These are phyloP conservation scores for Cyclostephanos invisitatus DNA, from an alignment of 108 stramenopile species.

Conservation along the genomic window DNA sequence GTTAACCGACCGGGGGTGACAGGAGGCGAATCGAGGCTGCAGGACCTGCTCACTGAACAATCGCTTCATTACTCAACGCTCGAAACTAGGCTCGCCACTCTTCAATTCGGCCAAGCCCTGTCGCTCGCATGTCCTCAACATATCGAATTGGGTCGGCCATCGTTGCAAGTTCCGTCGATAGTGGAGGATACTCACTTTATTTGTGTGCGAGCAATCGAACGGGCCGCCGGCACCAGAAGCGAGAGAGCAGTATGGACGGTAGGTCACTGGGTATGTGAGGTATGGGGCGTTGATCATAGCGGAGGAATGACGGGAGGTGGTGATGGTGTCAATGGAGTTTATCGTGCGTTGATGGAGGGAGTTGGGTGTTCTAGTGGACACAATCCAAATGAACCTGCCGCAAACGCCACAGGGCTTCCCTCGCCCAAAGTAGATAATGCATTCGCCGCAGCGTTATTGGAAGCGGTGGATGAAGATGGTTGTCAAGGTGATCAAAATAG, in stretches of 20 bases:
- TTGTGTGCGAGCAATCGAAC: conserved; percentile 71
- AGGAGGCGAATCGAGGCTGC: conserved; percentile 21
- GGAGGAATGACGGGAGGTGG: conserved; percentile 20
- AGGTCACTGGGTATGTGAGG: conserved; percentile 77
- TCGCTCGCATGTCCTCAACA: conserved; percentile 44
- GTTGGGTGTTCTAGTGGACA: conserved; percentile 32
- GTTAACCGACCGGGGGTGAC: conserved; percentile 1
- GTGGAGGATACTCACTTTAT: conserved; percentile 89
- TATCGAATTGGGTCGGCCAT: conserved; percentile 41
- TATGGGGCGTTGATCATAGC: conserved; percentile 68
- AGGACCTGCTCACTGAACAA: conserved; percentile 44
- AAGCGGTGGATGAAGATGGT: conserved; percentile 73
- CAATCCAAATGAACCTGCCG: conserved; percentile 2
- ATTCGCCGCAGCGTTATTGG: conserved; percentile 80
- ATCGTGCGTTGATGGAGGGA: conserved; percentile 70
- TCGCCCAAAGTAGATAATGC: conserved; percentile 32
- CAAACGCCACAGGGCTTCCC: conserved; percentile 6
- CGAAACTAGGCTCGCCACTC: conserved; percentile 40
- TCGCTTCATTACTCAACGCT: conserved; percentile 47
- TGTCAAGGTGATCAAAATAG: conserved; percentile 1
- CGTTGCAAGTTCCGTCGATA: conserved; percentile 68
- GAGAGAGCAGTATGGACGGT: conserved; percentile 80
- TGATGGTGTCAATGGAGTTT: conserved; percentile 48
- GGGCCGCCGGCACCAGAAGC: conserved; percentile 75
- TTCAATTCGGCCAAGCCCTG: conserved; percentile 47